Conservation (phyloP, 148 eudicot species). For the Arctostaphylos glauca region DNA sequence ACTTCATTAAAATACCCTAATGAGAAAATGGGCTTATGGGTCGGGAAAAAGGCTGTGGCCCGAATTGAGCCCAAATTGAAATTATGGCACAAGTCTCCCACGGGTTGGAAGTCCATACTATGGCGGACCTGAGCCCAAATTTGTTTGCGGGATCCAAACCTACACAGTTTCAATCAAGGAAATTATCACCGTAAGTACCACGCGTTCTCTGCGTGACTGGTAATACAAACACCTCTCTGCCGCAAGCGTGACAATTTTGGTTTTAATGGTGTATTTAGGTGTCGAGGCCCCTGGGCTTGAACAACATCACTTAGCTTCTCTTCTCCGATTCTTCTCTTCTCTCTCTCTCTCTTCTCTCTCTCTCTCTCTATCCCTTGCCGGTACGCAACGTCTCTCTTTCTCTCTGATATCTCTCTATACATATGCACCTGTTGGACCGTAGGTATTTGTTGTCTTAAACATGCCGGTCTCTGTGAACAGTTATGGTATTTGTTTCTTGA, state of each 20-base stretch:
- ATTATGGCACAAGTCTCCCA: neutral
- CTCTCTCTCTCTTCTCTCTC: neutral
- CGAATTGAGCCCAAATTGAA: neutral
- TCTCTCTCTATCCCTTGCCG: neutral
- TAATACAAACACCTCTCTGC: neutral
- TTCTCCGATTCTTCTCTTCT: neutral
- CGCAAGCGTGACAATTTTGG: slow-evolving; percentile 3
- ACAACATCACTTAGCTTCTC: neutral
- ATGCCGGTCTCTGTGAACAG: slow-evolving; percentile 4
- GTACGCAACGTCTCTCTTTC: slow-evolving; percentile 3
- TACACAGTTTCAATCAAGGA: neutral
- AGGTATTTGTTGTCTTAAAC: neutral
- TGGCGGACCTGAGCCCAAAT: neutral
- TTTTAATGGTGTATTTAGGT: neutral
- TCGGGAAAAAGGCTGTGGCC: neutral
- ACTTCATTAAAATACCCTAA: neutral
- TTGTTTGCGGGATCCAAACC: neutral
- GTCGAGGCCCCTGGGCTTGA: neutral
- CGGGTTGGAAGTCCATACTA: neutral
- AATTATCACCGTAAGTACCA: neutral
- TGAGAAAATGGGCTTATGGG: neutral
- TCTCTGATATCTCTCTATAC: neutral
- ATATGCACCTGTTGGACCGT: neutral
- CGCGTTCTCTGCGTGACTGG: slow-evolving; percentile 10
- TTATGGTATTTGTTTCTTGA: neutral